Evolutionary conservation across 768 basidiomycete genomes (phyloP), one percentile per base, ranked within the genome.

Genomic region (Exidia glandulosa): DNA sequence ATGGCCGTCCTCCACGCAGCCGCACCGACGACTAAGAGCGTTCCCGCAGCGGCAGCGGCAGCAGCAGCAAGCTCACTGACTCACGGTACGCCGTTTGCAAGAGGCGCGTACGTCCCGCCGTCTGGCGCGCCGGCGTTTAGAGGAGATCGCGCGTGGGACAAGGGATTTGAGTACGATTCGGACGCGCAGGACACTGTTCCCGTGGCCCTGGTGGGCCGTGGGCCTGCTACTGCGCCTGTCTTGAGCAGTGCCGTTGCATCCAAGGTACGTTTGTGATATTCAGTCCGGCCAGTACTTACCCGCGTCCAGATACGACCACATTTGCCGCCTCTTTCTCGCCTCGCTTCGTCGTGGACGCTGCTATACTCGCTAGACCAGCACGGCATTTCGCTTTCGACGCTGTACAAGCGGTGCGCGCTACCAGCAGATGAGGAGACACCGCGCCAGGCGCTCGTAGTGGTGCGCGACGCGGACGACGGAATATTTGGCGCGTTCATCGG

Each of bases 321-420:
- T 60, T 77, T 94, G 1, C 87, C 91, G 0, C 83, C 90, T 0
- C 79, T 94, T 5, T 76, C 81, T 1, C 85, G 87, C 3, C 80
- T 94, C 19, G 79, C 86, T 0, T 75, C 77, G 6, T 73, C 77
- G 31, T 95, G 93, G 93, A 79, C 80, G 0, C 79, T 94, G 0
- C 72, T 93, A 4, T 94, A 94, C 73, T 94, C 91, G 16, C 78
- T 96, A 19, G 95, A 98, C 67, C 94, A 96, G 66, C 89, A 98
- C 65, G 95, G 95, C 0, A 93, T 94, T 50, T 94, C 92, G 13
- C 77, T 97, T 14, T 84, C 87, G 50, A 96, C 95, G 1, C 79
- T 97, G 4, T 97, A 96, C 70, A 66, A 78, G 2, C 79, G 79
- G 1, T 88, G 85, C 58, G 82, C 81, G 57, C 65, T 70, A 23